phyloP scores from a whole-genome alignment of 1,284 basidiomycete species.

The Takashimella tepidaria region DNA sequence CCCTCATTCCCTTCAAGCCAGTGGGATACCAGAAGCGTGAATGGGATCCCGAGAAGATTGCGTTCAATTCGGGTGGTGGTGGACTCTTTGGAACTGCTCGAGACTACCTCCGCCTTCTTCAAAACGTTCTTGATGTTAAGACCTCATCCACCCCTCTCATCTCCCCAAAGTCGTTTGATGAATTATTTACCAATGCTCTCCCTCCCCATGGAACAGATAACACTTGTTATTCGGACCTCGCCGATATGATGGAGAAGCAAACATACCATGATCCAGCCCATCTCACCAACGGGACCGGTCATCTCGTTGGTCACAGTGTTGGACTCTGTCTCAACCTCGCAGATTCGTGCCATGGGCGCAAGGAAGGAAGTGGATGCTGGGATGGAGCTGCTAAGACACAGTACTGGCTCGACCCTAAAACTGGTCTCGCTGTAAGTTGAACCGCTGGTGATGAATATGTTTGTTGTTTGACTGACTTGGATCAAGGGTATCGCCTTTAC shows the following conservation, averaged over 20 bases:
- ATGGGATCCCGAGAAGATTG: slow-evolving; percentile 10
- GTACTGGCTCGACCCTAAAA: slow-evolving; percentile 22
- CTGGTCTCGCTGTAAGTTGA: slow-evolving; percentile 18
- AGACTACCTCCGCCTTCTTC: slow-evolving; percentile 18
- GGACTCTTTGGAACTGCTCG: slow-evolving; percentile 16
- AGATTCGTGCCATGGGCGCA: slow-evolving; percentile 12
- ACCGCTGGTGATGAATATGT: background rate
- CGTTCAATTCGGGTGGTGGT: slow-evolving; percentile 11
- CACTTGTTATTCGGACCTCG: slow-evolving; percentile 10
- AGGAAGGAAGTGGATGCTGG: slow-evolving; percentile 24
- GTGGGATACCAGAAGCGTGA: slow-evolving; percentile 6
- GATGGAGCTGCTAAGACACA: slow-evolving; percentile 21
- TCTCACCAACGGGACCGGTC: slow-evolving; percentile 2
- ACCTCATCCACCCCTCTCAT: slow-evolving; percentile 14
- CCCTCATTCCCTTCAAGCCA: background rate
- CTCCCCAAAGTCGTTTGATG: slow-evolving; percentile 13
- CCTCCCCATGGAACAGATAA: slow-evolving; percentile 3
- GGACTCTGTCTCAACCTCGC: slow-evolving; percentile 7
- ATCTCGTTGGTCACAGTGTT: slow-evolving; percentile 12
- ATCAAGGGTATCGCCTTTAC: background rate
- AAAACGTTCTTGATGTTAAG: slow-evolving; percentile 8
- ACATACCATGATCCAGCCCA: slow-evolving; percentile 6
- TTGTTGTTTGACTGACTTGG: background rate
- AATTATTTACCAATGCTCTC: slow-evolving; percentile 23
- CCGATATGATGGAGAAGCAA: slow-evolving; percentile 6